Base-by-base conservation (phyloP, 352 stramenopile species). In the Pythium myriotylum region DNA sequence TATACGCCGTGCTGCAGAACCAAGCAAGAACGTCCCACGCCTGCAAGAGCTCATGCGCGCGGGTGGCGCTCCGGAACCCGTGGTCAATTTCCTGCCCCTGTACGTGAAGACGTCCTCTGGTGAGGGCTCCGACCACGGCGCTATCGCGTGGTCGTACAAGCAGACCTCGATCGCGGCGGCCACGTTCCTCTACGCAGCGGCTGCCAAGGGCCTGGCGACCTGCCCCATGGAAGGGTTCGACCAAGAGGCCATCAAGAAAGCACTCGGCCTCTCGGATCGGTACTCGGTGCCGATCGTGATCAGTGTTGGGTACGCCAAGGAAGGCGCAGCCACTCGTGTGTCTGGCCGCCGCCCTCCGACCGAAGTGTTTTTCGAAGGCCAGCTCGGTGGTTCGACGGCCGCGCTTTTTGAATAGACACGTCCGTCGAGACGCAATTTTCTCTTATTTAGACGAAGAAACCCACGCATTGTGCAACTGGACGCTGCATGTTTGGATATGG, bases 21-120 rank as follows among this genome's bases (percentile, higher is more conserved):
- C 81, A 1, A 92, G 72, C 59, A 83, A 81, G 49, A 76, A 73
- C 43, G 67, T 94, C 9, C 77, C 77, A 37, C 70, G 69, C 27
- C 72, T 92, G 43, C 79, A 92, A 48, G 48, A 92, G 62, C 63
- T 91, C 35, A 73, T 81, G 54, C 49, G 74, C 47, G 72, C 85
- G n/a, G 80, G 65, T 32, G 81, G 78, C 19, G 72, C 70, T 29
- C 65, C 73, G 2, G 60, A 72, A 1, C 71, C 68, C 9, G 59
- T 74, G 35, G 54, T 59, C 63, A 62, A 56, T 29, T 60, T 61
- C 13, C 17, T 81, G n/a, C 53, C 53, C 6, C 20, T 55, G 14
- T 65, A 69, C 47, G 33, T 76, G 20, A 37, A 60, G 8, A 60
- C 52, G 52, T 74, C 72, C 43, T 61, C 69, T 14, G 58, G 61